A percentile compares a stretch with the other conserved stretches of the same genome.
phyloP scores from a whole-genome alignment of 2,329 filamentous ascomycete species.

The Helotiales sp. region DNA sequence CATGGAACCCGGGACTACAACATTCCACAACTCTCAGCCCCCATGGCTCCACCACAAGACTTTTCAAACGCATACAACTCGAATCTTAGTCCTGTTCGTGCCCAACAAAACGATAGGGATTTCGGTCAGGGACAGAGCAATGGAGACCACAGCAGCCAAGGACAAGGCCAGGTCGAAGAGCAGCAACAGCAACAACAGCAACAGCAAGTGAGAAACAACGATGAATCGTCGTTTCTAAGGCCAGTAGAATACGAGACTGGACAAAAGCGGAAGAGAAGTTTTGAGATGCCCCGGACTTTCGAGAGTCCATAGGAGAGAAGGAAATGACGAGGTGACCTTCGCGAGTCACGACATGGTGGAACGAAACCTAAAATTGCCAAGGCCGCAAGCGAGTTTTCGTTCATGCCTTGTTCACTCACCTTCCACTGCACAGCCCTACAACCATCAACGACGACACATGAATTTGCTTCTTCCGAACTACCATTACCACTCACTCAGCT shows the following conservation, averaged over 20 bases:
- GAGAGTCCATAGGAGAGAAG: slow-evolving; percentile 29
- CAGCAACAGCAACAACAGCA: slow-evolving; percentile 34
- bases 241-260: slow-evolving; percentile 36
- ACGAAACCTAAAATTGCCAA: slow-evolving; percentile 4
- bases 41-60: slow-evolving; percentile 58
- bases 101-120: slow-evolving; percentile 12
- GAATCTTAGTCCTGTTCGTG: slow-evolving; percentile 18
- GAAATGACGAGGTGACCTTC: background rate
- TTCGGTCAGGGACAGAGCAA: slow-evolving; percentile 32
- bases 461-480: background rate
- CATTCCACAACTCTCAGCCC: slow-evolving; percentile 60
- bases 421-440: background rate
- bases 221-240: slow-evolving; percentile 36
- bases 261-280: slow-evolving; percentile 41
- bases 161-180: slow-evolving; percentile 29
- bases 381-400: slow-evolving; percentile 3
- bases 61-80: slow-evolving; percentile 26
- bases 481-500: slow-evolving; percentile 2
- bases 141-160: slow-evolving; percentile 29
- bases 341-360: background rate
- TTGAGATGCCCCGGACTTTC: slow-evolving; percentile 36
- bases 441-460: background rate
- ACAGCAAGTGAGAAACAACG: slow-evolving; percentile 34
- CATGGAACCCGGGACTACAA: slow-evolving; percentile 52
- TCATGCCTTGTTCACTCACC: background rate